Evolutionary conservation across 164 flowering plant genomes (phyloP), one percentile per base, ranked within the genome.

Genomic region (Sedum album): DNA sequence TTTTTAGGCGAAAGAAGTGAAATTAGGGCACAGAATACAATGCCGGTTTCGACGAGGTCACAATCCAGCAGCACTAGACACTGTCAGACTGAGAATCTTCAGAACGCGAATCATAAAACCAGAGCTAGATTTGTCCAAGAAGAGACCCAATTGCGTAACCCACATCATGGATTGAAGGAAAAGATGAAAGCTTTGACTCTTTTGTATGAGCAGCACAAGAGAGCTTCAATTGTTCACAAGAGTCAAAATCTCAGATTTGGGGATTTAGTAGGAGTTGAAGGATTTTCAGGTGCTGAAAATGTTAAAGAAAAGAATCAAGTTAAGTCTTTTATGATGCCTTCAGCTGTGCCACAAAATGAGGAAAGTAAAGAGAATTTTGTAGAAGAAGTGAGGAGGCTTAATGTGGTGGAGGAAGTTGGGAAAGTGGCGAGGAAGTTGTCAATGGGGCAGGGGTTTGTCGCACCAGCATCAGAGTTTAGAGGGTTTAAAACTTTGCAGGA

Each of bases 161-260:
- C 91, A 5, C 98, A 92, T 71, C 93, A 92, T 65, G 88, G 94
- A 10, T 77, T 91, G 76, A 91, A 86, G 65, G 97, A 91, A 69
- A 91, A 92, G 85, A 85, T 92, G 93, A 88, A 75, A 76, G 92
- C 92, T 46, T 73, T 92, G 65, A 86, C 96, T 14, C 81, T 81
- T 48, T 76, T 89, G 70, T 89, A 92, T 51, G 96, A 89, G 81
- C 91, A 87, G 72, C 97, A 92, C 35, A 86, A 89, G 72, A 78
- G 65, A 76, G 84, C 88, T 33, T 74, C 89, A 0, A 46, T 70
- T 31, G 78, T 81, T 36, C 66, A 76, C 39, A 82, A 74, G 75
- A 84, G 73, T 74, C 76, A 38, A 10, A 66, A 76, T 64, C 39
- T 74, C 9, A 76, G 62, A 62, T 68, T 73, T 0, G 80, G 76